Evolutionary conservation across 192 early-diverging fungal genomes (phyloP), one percentile per base, ranked within the genome.

Genomic region (Backusella macrospora): DNA sequence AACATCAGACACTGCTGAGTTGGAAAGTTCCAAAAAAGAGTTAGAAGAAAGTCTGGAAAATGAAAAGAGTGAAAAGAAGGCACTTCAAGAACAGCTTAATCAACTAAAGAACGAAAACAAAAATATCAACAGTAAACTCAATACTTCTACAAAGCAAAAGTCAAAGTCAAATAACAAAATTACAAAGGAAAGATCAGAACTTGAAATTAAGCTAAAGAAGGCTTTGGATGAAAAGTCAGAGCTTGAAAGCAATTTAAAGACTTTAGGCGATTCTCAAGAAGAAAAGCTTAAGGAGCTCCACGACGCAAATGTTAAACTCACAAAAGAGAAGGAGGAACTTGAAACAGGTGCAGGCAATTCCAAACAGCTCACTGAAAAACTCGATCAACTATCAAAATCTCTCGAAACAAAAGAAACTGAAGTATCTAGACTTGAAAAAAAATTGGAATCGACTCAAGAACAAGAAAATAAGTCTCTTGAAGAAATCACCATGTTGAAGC

Each of bases 171-270:
- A 59, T 12, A 59, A 59, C 21, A 59, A 59, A 23, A 21, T 23
- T 1, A 9, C 52, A 65, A 65, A 65, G 64, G 37, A 40, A 1
- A 26, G 2, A 2, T 34, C 29, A 1, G 29, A 34, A 34, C 29
- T 13, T 7, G 52, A 59, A 23, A 21, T 21, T 15, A 49, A 69
- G 23, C 6, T 45, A 48, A 69, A 69, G 68, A 44, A 45, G 68
- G 21, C 42, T 14, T 34, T 69, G 42, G 68, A 48, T n/a, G 34
- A 69, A 23, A 45, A 49, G 5, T 48, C 44, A 16, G 7, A 47
- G 43, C 34, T 43, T 39, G 65, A 66, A 66, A 40, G n/a, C 40
- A 66, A 66, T 16, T 39, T 66, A 6, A 68, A 68, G 44, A 13
- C 9, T 10, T 47, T 68, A 18, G 15, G 8, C 34, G 67, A 47